phyloP scores from a whole-genome alignment of 768 basidiomycete species.

The Kwoniella sp. region DNA sequence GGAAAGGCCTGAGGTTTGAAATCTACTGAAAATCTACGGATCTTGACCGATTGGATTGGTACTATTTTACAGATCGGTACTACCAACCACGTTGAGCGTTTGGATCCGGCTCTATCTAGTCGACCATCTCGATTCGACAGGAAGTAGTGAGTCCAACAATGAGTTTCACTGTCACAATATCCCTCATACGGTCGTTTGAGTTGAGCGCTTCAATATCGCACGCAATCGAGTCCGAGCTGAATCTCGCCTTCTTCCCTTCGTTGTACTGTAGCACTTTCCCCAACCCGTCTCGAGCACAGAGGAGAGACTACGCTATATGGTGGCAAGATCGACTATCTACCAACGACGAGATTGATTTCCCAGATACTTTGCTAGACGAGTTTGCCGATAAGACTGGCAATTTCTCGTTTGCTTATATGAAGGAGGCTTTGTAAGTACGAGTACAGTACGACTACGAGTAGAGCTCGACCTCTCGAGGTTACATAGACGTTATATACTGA shows the following conservation, averaged over 20 bases:
- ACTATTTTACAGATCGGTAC: slow-evolving; percentile 37
- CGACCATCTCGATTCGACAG: slow-evolving; percentile 84
- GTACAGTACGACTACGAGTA: no score
- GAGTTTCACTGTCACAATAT: no score
- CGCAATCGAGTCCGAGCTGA: no score
- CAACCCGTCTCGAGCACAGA: slow-evolving; percentile 68
- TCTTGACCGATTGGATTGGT: no score
- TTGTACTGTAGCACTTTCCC: slow-evolving; percentile 70
- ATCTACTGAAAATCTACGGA: no score
- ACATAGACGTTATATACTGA: no score
- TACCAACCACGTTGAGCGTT: slow-evolving; percentile 79
- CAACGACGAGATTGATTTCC: slow-evolving; percentile 69
- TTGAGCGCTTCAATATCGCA: no score
- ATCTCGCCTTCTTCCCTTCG: no score
- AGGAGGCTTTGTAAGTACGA: slow-evolving; percentile 80
- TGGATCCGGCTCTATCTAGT: slow-evolving; percentile 74
- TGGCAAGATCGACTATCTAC: slow-evolving; percentile 75
- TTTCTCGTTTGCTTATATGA: slow-evolving; percentile 86
- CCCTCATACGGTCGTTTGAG: no score
- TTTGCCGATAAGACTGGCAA: slow-evolving; percentile 65
- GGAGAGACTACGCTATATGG: slow-evolving; percentile 69
- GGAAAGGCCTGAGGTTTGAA: no score
- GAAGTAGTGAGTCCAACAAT: slow-evolving; percentile 75
- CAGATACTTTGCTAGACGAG: slow-evolving; percentile 66
- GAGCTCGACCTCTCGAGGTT: no score